Evolutionary conservation across 2,329 filamentous ascomycete species (phyloP).

Genomic region (Aquanectria penicillioides): DNA sequence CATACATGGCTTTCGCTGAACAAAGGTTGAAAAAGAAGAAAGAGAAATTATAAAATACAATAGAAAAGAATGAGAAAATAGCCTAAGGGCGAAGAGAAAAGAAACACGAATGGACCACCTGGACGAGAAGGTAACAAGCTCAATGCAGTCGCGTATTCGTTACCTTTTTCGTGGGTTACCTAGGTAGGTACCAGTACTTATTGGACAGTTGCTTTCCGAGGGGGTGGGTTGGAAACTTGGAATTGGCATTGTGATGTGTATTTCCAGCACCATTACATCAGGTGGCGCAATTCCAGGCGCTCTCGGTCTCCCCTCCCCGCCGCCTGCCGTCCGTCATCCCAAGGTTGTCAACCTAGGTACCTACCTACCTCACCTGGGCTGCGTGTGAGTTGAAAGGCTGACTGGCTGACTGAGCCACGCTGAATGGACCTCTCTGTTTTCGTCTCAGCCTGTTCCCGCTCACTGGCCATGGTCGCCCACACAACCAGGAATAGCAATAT

Average conservation of each 20-base stretch:
- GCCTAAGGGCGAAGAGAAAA: no score
- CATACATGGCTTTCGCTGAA: no score
- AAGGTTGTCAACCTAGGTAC: no score
- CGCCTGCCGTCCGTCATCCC: background rate
- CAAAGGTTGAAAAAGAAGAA: no score
- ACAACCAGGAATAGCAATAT: no score
- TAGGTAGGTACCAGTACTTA: background rate
- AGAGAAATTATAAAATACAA: no score
- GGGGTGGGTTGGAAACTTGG: background rate
- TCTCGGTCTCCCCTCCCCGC: constrained; percentile 9
- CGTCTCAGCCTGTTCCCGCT: background rate
- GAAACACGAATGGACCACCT: no score
- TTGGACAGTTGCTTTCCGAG: background rate
- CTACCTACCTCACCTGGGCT: no score
- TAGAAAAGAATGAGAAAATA: no score
- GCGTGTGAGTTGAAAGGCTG: background rate
- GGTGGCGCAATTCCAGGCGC: constrained; percentile 35
- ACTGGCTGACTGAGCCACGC: constrained; percentile 8
- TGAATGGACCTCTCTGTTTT: constrained; percentile 5
- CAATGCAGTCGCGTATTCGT: constrained; percentile 15
- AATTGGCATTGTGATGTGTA: constrained; percentile 3
- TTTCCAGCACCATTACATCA: constrained; percentile 34
- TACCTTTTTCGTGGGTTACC: background rate
- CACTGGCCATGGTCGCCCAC: no score
- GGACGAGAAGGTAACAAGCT: no score